Conservation (phyloP, 306 rosid genomes). For the Dryas alaskensis region DNA sequence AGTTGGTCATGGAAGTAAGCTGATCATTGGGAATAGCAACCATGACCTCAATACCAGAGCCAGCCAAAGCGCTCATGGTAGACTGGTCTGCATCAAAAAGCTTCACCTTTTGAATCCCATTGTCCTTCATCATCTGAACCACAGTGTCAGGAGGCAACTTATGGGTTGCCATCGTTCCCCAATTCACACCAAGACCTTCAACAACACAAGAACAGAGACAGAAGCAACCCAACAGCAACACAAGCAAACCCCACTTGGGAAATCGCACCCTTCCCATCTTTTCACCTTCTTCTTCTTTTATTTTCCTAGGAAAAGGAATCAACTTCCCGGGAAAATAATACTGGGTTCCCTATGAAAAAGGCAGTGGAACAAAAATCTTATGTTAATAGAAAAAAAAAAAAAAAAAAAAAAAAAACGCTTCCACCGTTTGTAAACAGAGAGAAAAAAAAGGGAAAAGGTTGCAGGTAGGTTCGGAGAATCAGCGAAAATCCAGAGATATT, state of each 20-base stretch:
- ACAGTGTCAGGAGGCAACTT: conserved; percentile 65
- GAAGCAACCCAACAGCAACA: conserved; percentile 34
- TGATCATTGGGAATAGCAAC: conserved; percentile 93
- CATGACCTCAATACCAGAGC: conserved; percentile 79
- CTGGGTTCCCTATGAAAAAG: not conserved
- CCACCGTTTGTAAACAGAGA: conserved; percentile 3
- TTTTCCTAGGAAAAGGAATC: not conserved
- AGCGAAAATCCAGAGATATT: conserved; percentile 36
- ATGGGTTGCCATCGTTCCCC: conserved; percentile 92
- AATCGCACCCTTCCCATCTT: conserved; percentile 38
- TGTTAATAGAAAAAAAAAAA: not conserved
- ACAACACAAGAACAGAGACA: conserved; percentile 26
- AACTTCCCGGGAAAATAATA: conserved; percentile 6
- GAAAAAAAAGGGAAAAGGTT: conserved; percentile 14
- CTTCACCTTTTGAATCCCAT: conserved; percentile 86
- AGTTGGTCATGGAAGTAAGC: conserved; percentile 59
- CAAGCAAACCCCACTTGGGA: conserved; percentile 34
- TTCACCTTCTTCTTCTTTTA: not conserved
- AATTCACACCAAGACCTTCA: conserved; percentile 87
- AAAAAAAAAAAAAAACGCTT: not conserved
- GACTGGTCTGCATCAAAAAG: conserved; percentile 77
- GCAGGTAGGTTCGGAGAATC: conserved; percentile 35
- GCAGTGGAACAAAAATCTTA: not conserved
- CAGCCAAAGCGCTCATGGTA: conserved; percentile 81
- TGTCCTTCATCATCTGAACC: conserved; percentile 81